A percentile compares a stretch with the other conserved stretches of the same genome.
Evolutionary conservation across 2,329 filamentous ascomycete species (phyloP).

Genomic region (Colletotrichum aenigma): DNA sequence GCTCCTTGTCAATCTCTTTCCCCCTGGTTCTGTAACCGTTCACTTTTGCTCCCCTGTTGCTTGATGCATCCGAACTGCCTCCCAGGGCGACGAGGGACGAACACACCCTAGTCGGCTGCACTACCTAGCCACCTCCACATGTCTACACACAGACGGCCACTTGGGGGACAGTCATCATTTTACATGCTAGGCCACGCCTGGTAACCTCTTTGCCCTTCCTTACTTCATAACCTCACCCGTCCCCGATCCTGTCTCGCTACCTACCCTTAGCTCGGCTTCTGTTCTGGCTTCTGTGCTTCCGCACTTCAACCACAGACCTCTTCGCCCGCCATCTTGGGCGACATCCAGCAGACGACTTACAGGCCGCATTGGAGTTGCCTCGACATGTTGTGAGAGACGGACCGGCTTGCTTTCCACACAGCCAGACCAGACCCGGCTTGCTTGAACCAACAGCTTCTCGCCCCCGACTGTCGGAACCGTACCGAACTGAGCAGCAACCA

Average conservation of each 20-base stretch:
- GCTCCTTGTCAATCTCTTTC: conserved; percentile 13
- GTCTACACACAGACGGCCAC: not conserved
- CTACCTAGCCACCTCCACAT: conserved; percentile 22
- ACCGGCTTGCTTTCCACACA: not conserved
- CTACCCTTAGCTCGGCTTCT: not conserved
- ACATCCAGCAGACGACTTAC: not conserved
- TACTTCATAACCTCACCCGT: conserved; percentile 20
- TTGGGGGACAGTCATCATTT: conserved; percentile 17
- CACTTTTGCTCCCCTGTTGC: conserved; percentile 10
- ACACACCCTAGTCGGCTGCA: conserved; percentile 11
- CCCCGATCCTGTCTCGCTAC: conserved; percentile 10
- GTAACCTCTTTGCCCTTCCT: conserved; percentile 12
- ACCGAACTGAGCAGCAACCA: not conserved
- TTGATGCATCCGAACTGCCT: conserved; percentile 20
- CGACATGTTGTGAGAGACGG: conserved; percentile 6
- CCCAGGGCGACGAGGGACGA: conserved; percentile 8
- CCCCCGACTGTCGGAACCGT: not conserved
- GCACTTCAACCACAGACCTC: not conserved
- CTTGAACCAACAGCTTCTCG: not conserved
- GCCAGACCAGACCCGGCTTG: not conserved
- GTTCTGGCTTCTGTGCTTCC: conserved; percentile 9
- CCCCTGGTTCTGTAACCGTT: conserved; percentile 16
- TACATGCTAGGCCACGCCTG: conserved; percentile 8
- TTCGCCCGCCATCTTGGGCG: not conserved
- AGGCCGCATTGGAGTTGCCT: not conserved